These are phyloP conservation scores for Fraxinus anomala DNA, from an alignment of 257 asterid species.

Conservation along the genomic window DNA sequence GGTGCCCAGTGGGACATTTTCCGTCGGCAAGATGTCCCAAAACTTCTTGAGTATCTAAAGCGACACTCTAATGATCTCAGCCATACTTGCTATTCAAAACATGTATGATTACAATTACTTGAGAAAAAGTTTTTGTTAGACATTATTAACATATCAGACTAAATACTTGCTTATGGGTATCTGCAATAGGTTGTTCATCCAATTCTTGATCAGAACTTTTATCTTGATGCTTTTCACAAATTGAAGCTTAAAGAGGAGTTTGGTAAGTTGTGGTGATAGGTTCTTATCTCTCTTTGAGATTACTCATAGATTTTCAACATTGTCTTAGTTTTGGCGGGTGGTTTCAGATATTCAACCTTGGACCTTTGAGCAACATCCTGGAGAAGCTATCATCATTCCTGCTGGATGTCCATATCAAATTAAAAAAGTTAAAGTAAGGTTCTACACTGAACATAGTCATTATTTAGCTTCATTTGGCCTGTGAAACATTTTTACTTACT, in stretches of 20 bases:
- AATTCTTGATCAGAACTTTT: slow-evolving; percentile 77
- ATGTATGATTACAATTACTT: slow-evolving; percentile 39
- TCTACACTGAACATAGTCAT: slow-evolving; percentile 10
- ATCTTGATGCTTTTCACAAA: slow-evolving; percentile 91
- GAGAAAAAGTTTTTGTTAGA: too few relatives aligned
- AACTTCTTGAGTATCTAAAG: slow-evolving; percentile 73
- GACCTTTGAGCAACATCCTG: slow-evolving; percentile 78
- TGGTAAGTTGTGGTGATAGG: slow-evolving; percentile 49
- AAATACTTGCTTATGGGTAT: slow-evolving; percentile 16
- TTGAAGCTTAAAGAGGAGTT: slow-evolving; percentile 89
- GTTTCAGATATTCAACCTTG: slow-evolving; percentile 84
- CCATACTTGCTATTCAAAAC: slow-evolving; percentile 45
- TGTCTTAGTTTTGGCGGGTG: slow-evolving; percentile 18
- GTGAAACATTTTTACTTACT: not conserved
- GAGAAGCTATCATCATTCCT: slow-evolving; percentile 94
- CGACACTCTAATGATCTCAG: slow-evolving; percentile 73
- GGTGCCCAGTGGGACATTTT: slow-evolving; percentile 96
- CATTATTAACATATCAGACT: slow-evolving; percentile 16
- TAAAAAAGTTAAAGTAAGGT: slow-evolving; percentile 68
- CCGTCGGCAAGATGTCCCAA: slow-evolving; percentile 82
- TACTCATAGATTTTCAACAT: slow-evolving; percentile 19
- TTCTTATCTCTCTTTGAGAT: slow-evolving; percentile 13
- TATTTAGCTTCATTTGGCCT: slow-evolving; percentile 4
- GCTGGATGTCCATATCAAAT: slow-evolving; percentile 99
- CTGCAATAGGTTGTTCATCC: slow-evolving; percentile 80